Evolutionary conservation across 306 rosid species (phyloP).

Genomic region (Prinsepia uniflora): DNA sequence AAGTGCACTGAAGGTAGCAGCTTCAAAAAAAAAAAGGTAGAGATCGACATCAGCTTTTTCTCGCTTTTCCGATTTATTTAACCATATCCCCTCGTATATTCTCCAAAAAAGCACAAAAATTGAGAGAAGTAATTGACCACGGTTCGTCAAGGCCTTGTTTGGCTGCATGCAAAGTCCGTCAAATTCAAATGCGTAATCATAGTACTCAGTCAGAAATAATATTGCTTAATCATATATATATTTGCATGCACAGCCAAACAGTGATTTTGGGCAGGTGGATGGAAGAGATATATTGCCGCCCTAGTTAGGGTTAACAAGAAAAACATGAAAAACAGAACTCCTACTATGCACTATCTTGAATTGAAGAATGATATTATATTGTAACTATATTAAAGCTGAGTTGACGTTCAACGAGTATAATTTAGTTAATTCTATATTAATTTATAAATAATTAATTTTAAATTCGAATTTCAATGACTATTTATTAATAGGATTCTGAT

Average conservation of each 20-base stretch:
- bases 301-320: no score
- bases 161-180: neutral
- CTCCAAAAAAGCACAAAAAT: neutral
- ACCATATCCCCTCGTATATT: neutral
- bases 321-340: neutral
- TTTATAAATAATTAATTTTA: no score
- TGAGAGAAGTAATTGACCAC: neutral
- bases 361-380: neutral
- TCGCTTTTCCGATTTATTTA: neutral
- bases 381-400: no score
- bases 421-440: no score
- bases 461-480: no score
- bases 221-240: neutral
- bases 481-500: no score
- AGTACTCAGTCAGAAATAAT: neutral
- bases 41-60: conserved; percentile 1
- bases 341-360: neutral
- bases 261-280: neutral
- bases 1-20: no score
- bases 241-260: neutral
- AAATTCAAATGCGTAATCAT: neutral
- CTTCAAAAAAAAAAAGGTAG: no score
- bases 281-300: neutral
- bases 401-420: no score
- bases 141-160: neutral